Base-by-base conservation (phyloP, 352 stramenopile genomes). In the Globisporangium polare region DNA sequence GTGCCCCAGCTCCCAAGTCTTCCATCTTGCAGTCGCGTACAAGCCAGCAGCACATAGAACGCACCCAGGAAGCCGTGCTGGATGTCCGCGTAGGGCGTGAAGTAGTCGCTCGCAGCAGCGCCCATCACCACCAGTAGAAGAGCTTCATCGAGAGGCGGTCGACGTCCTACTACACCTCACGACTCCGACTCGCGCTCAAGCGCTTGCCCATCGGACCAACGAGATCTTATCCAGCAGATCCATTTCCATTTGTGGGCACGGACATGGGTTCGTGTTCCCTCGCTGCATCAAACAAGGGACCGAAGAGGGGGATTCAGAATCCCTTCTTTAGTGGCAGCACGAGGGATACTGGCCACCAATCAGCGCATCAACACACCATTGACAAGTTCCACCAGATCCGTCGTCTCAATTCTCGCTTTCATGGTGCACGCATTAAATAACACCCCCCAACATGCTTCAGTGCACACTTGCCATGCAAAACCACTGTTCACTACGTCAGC, bases 61-160 rank as follows among this genome's bases (percentile, higher is more conserved):
- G 26, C 22, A 79, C 69, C 73, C 22, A 80, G 52, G 55, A 77
- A 89, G 10, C 80, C 77, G 42, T 83, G 66, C 60, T 85, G 75
- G 27, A 87, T 70, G 53, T 88, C 76, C 12, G 78, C 73, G 50
- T 87, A 83, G 5, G 64, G 59, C 56, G 74, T 84, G 24, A 88
- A 75, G 69, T 72, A 80, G 54, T 80, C 69, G 45, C 80, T 90
- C 33, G 72, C 74, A 17, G 71, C 69, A 18, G 73, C 66, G 2
- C 80, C 80, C 80, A 90, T 90, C 15, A 41, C 1, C 29, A 42
- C 15, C 41, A 46, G 39, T 5, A 46, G 41, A 4, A 2, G 41
- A 6, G 4, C 41, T 9, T 7, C 41, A 46, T 46, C 6, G 9
- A 43, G 41, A 47, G 7, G 41, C 5, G 13, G 18, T 47, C 12